Percentiles rank a stretch among this genome's conserved stretches.
Conservation (phyloP, 2,329 filamentous ascomycete species). For the Stylonectria norvegica region DNA sequence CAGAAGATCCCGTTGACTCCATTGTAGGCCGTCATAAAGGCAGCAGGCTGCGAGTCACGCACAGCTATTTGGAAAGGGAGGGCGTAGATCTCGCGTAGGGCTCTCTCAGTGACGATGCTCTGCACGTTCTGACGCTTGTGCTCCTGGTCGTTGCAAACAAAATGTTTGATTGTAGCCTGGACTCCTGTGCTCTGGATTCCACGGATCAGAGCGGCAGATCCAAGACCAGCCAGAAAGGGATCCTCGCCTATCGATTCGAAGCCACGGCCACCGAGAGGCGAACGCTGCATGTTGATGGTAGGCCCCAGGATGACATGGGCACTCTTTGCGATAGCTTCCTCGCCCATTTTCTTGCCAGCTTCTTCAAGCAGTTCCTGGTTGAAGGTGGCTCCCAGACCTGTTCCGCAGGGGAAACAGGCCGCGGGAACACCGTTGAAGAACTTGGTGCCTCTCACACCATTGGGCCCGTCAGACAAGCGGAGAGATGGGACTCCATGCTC, state of each 20-base stretch:
- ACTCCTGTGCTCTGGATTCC: slow-evolving; percentile 57
- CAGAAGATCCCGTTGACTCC: slow-evolving; percentile 56
- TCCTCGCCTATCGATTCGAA: slow-evolving; percentile 60
- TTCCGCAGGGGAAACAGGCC: slow-evolving; percentile 60
- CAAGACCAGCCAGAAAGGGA: slow-evolving; percentile 53
- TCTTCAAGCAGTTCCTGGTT: slow-evolving; percentile 51
- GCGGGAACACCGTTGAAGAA: slow-evolving; percentile 63
- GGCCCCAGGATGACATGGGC: slow-evolving; percentile 58
- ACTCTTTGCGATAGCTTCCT: slow-evolving; percentile 54
- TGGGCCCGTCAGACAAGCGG: slow-evolving; percentile 65
- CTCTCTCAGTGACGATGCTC: slow-evolving; percentile 52
- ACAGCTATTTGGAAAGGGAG: slow-evolving; percentile 57
- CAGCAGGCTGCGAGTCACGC: slow-evolving; percentile 47
- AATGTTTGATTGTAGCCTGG: slow-evolving; percentile 58
- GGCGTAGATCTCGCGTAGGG: slow-evolving; percentile 56
- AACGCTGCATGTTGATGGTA: slow-evolving; percentile 61
- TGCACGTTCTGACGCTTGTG: slow-evolving; percentile 55
- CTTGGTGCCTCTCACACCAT: slow-evolving; percentile 64
- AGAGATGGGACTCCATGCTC: slow-evolving; percentile 61
- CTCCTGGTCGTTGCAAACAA: slow-evolving; percentile 60
- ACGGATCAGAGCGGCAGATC: slow-evolving; percentile 50
- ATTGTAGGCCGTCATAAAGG: slow-evolving; percentile 60
- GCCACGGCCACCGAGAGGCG: slow-evolving; percentile 56
- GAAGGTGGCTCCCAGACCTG: slow-evolving; percentile 56
- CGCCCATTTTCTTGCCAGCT: slow-evolving; percentile 49